Conservation (phyloP, 208 protist species). For the Acanthamoeba triangularis region DNA sequence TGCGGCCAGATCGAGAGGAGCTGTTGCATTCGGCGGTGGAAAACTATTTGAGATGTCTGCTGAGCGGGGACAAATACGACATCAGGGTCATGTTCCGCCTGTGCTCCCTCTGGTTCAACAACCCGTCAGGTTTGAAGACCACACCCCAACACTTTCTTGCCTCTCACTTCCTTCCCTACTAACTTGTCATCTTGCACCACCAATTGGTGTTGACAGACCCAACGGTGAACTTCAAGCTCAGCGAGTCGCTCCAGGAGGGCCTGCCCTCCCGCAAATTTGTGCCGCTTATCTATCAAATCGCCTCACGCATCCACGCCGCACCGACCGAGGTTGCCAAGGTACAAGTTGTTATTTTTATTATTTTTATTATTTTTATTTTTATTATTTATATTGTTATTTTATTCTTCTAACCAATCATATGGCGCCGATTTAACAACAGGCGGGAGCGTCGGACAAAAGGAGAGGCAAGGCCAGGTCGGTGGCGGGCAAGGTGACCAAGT, state of each 20-base stretch:
- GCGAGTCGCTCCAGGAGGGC: not conserved
- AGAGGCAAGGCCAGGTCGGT: not conserved
- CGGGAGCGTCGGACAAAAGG: not conserved
- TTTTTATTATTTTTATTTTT: no score
- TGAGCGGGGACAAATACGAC: conserved; percentile 79
- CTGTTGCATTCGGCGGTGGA: conserved; percentile 69
- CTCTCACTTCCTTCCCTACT: not conserved
- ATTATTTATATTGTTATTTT: no score
- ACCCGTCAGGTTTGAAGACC: not conserved
- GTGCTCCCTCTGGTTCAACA: conserved; percentile 83
- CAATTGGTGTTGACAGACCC: not conserved
- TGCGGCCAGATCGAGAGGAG: conserved; percentile 71
- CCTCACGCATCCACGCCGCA: conserved; percentile 76
- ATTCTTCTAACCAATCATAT: not conserved
- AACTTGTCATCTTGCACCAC: not conserved
- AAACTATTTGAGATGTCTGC: conserved; percentile 76
- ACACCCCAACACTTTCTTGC: not conserved
- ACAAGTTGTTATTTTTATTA: not conserved
- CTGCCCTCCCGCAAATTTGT: conserved; percentile 84
- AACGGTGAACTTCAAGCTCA: not conserved
- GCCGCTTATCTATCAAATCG: conserved; percentile 86
- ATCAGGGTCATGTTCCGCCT: conserved; percentile 80
- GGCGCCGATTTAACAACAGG: not conserved
- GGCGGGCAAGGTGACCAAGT: conserved; percentile 7
- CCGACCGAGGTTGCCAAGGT: not conserved